Evolutionary conservation across 2,329 filamentous ascomycete species (phyloP), one percentile per base, ranked within the genome.

Genomic region (Ascochyta rabiei): DNA sequence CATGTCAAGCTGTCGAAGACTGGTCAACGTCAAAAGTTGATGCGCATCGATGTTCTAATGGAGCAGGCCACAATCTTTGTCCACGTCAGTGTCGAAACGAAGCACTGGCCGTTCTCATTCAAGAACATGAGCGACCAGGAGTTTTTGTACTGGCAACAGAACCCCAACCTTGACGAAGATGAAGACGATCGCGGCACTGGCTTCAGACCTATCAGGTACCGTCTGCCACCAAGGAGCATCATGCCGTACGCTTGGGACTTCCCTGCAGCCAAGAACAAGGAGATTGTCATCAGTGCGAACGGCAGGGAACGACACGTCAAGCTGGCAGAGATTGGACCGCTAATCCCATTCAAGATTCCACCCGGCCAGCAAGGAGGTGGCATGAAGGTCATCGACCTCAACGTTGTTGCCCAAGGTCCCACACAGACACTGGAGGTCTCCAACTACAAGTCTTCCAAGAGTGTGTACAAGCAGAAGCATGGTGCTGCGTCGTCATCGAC

Each of bases 171-270:
- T 9, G 93, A 96, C 56, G 93, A 98, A 59, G 93, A 97, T 56
- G 93, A 93, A 50, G 89, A 91, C 64, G 90, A 97, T 68, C 82
- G 77, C 48, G 80, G 87, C 52, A 93, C 90, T 48, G 91, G 91
- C 4, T 99, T 95, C 91, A 89, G 90, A 61, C 93, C 92, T 2
- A 91, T 99, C 58, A 84, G 91, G 48, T 99, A 99, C 76, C 89
- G 93, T 28, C 81, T 99, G 26, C 96, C 96, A 2, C 88, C 93
- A 12, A 84, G 95, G 56, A 98, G 93, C 75, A 97, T 99, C 75
- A 99, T 99, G 95, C 95, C 96, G 0, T 99, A 99, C 69, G 93
- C 95, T 1, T 99, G 95, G 95, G 96, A 99, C 72, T 99, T 96
- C 76, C 96, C 95, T 1, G 93, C 95, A 1, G 93, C 92, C n/a